These are phyloP conservation scores for Wickerhamiella parazyma DNA, from an alignment of 805 yeast species.

Conservation along the genomic window DNA sequence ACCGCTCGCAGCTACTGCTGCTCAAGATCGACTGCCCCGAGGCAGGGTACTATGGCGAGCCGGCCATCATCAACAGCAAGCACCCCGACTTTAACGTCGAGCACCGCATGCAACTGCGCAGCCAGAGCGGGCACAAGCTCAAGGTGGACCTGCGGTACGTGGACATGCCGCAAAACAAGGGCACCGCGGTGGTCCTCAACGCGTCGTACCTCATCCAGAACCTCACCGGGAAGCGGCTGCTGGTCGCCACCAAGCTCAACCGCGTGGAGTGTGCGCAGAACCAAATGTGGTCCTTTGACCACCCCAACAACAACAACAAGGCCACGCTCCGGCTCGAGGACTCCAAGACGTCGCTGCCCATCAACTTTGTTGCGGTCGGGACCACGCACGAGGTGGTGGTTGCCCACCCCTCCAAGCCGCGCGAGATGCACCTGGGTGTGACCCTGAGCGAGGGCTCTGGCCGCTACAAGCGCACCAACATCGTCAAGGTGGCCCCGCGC, in stretches of 20 bases:
- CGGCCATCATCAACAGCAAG: constrained; percentile 45
- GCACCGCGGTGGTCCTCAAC: constrained; percentile 33
- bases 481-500: constrained; percentile 71
- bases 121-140: constrained; percentile 55
- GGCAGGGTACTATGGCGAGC: constrained; percentile 55
- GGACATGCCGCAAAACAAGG: constrained; percentile 17
- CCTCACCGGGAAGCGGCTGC: constrained; percentile 56
- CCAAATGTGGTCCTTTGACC: constrained; percentile 68
- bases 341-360: constrained; percentile 56
- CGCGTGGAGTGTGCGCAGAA: constrained; percentile 31
- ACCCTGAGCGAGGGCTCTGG: constrained; percentile 64
- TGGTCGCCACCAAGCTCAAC: constrained; percentile 42
- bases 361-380: constrained; percentile 85
- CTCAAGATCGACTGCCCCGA: constrained; percentile 42
- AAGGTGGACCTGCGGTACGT: constrained; percentile 53
- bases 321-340: constrained; percentile 54
- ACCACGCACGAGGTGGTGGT: constrained; percentile 48
- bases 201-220: constrained; percentile 79
- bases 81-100: constrained; percentile 47
- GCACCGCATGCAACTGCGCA: constrained; percentile 32
- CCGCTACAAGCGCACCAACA: constrained; percentile 59
- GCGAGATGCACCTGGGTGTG: constrained; percentile 64
- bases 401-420: constrained; percentile 22
- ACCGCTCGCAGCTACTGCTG: constrained; percentile 54
- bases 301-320: constrained; percentile 46